A percentile compares a stretch with the other conserved stretches of the same genome.
Evolutionary conservation across 306 rosid species (phyloP).

Genomic region (Hylodesmum podocarpum): DNA sequence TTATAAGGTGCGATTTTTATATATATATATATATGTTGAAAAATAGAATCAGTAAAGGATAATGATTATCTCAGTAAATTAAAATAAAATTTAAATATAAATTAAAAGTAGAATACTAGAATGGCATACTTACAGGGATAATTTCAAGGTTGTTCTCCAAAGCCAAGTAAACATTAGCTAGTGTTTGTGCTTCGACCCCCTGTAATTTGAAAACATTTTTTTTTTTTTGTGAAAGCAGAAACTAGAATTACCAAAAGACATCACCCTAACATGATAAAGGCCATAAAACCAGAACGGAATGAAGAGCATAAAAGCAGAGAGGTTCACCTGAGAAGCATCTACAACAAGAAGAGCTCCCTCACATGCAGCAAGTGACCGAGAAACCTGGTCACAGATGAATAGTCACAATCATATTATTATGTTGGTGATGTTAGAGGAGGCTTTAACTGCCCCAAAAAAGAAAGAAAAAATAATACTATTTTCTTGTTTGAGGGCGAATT

Average conservation of each 20-base stretch:
- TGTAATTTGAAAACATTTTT: constrained; percentile 32
- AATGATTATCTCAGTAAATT: neutral
- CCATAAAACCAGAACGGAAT: constrained; percentile 13
- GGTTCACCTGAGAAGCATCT: constrained; percentile 89
- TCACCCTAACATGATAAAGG: neutral
- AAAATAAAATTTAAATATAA: neutral
- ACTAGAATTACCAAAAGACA: neutral
- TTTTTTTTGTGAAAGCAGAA: neutral
- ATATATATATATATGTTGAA: neutral
- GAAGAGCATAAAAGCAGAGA: neutral
- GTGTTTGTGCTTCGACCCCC: constrained; percentile 97
- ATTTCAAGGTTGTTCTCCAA: constrained; percentile 83
- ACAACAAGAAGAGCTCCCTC: constrained; percentile 97
- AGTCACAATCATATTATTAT: constrained; percentile 18
- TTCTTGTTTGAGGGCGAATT: neutral
- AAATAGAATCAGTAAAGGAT: constrained; percentile 5
- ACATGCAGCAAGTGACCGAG: constrained; percentile 94
- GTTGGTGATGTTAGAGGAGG: neutral
- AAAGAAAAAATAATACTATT: neutral
- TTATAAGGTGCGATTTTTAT: no score
- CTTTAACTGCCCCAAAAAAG: neutral
- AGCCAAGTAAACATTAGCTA: constrained; percentile 94
- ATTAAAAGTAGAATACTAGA: constrained; percentile 12
- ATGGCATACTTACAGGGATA: constrained; percentile 65
- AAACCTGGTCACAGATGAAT: constrained; percentile 57